phyloP scores from a whole-genome alignment of 2,329 filamentous ascomycete species.

The Grosmannia huntii region DNA sequence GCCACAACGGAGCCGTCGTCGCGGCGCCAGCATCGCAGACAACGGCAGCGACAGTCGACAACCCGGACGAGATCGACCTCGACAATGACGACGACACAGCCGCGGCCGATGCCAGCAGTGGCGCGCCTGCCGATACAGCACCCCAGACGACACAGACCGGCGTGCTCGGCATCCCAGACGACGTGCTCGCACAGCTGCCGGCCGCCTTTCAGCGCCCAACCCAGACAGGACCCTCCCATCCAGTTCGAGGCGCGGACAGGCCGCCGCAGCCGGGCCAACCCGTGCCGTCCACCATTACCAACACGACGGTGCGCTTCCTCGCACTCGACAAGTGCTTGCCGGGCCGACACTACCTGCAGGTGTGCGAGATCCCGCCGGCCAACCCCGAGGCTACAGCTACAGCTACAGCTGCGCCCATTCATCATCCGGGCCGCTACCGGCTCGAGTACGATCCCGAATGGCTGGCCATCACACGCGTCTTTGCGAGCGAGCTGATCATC shows the following conservation, averaged over 20 bases:
- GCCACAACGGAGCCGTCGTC: constrained; percentile 14
- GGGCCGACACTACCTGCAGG: constrained; percentile 67
- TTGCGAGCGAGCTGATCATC: constrained; percentile 51
- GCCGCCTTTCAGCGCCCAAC: constrained; percentile 50
- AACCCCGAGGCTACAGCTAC: neutral
- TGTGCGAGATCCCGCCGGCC: constrained; percentile 47
- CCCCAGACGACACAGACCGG: constrained; percentile 8
- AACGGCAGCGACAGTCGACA: constrained; percentile 19
- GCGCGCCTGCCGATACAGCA: neutral
- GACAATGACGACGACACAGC: constrained; percentile 42
- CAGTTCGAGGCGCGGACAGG: constrained; percentile 11
- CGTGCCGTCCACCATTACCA: constrained; percentile 60
- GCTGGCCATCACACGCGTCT: constrained; percentile 82
- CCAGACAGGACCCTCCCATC: constrained; percentile 1
- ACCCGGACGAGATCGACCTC: constrained; percentile 60
- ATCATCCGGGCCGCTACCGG: constrained; percentile 28
- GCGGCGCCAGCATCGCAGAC: constrained; percentile 1
- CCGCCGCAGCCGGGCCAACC: constrained; percentile 37
- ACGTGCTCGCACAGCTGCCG: constrained; percentile 61
- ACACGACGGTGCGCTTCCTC: constrained; percentile 70
- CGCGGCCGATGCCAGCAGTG: neutral
- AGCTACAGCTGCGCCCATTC: neutral
- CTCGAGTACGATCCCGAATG: constrained; percentile 86
- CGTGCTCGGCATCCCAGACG: constrained; percentile 37
- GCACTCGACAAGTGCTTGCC: constrained; percentile 86